Conservation (phyloP, 352 stramenopile genomes). For the Blastocystis sp. region DNA sequence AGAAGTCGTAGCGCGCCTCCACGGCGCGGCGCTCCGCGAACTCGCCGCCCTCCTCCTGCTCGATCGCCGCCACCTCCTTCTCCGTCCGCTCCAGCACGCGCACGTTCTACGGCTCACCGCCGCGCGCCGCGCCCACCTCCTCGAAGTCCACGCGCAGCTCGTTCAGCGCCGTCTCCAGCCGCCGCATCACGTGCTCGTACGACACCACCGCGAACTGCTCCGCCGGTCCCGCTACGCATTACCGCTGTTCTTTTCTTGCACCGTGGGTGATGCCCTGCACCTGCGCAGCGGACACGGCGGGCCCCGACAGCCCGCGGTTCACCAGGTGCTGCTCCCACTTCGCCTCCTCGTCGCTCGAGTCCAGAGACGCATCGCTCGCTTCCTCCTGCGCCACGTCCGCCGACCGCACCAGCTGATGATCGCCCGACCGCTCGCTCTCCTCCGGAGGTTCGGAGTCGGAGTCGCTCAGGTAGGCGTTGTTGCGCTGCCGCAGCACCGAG, state of each 20-base stretch:
- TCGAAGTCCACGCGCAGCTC: slow-evolving; percentile 29
- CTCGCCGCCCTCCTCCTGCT: background rate
- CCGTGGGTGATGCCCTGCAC: background rate
- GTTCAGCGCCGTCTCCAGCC: background rate
- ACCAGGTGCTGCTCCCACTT: slow-evolving; percentile 42
- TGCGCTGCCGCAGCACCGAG: background rate
- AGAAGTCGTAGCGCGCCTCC: slow-evolving; percentile 49
- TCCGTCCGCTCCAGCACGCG: background rate
- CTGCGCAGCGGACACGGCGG: background rate
- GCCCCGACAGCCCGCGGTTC: background rate
- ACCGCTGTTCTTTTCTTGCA: background rate
- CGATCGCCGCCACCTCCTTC: slow-evolving; percentile 12
- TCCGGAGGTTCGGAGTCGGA: background rate
- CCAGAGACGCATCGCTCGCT: background rate
- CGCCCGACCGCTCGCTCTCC: background rate
- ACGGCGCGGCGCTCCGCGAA: slow-evolving; percentile 14
- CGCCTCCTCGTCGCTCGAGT: slow-evolving; percentile 38
- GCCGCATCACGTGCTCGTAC: slow-evolving; percentile 42
- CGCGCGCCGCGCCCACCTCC: background rate
- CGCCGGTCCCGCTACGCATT: background rate
- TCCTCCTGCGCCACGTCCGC: background rate
- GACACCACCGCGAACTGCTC: slow-evolving; percentile 30
- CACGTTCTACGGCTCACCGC: slow-evolving; percentile 28
- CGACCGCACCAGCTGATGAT: background rate
- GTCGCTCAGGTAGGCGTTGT: background rate